A percentile compares a stretch with the other conserved stretches of the same genome.
Conservation (phyloP, 495 filamentous ascomycete genomes). For the Patellaria atrata region DNA sequence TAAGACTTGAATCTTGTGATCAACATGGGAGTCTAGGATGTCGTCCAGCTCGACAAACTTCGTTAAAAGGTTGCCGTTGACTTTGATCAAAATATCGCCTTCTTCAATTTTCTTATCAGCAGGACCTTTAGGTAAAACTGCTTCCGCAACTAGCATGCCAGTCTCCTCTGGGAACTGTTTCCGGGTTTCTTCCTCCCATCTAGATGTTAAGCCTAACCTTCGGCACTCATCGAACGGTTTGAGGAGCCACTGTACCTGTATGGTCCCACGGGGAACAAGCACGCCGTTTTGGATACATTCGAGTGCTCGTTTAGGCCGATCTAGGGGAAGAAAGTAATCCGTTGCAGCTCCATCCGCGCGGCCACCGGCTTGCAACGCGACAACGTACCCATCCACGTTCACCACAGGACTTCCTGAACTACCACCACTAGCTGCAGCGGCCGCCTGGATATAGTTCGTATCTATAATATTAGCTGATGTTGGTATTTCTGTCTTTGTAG, state of each 20-base stretch:
- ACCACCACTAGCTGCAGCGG: conserved; percentile 87
- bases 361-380: conserved; percentile 90
- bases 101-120: conserved; percentile 75
- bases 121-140: conserved; percentile 81
- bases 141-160: conserved; percentile 92
- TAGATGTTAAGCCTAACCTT: conserved; percentile 65
- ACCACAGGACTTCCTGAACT: conserved; percentile 96
- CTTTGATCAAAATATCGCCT: conserved; percentile 88
- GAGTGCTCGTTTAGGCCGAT: conserved; percentile 74
- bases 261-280: conserved; percentile 76
- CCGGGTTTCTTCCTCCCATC: conserved; percentile 75
- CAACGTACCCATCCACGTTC: conserved; percentile 81
- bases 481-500: neutral
- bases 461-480: conserved; percentile 24
- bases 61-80: conserved; percentile 87
- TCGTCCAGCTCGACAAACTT: conserved; percentile 90
- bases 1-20: conserved; percentile 52
- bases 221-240: conserved; percentile 98
- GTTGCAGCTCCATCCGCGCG: conserved; percentile 89
- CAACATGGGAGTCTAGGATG: conserved; percentile 81
- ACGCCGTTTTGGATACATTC: conserved; percentile 64
- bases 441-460: conserved; percentile 98
- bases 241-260: conserved; percentile 92
- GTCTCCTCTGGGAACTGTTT: conserved; percentile 81
- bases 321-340: conserved; percentile 92